Evolutionary conservation across 176 grass and related monocot genomes (phyloP).

Genomic region (Coix lacrymajobi): DNA sequence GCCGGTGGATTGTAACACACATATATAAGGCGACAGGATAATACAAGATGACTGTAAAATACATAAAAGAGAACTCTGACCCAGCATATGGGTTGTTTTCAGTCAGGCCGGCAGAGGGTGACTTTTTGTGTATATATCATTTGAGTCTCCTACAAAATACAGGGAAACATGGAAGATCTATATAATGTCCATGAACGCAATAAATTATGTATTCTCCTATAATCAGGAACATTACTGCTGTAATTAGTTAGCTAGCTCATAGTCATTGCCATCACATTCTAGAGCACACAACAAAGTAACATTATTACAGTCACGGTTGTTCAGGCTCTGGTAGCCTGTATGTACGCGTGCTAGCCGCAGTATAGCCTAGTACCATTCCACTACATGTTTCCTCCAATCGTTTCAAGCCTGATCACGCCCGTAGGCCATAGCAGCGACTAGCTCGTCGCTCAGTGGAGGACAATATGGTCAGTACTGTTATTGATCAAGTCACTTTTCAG

Average conservation of each 20-base stretch:
- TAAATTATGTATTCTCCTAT: neutral
- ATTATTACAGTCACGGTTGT: constrained; percentile 1
- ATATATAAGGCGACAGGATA: neutral
- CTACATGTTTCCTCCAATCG: constrained; percentile 7
- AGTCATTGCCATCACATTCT: neutral
- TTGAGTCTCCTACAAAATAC: neutral
- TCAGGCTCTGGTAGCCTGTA: neutral
- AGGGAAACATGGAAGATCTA: neutral
- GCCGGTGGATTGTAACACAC: neutral
- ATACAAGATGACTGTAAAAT: neutral
- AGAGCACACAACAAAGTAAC: neutral
- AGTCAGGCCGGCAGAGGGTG: neutral
- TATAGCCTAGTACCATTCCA: neutral
- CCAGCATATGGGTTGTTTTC: neutral
- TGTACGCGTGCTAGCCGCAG: neutral
- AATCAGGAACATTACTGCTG: neutral
- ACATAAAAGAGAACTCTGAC: neutral
- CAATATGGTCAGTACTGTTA: constrained; percentile 27
- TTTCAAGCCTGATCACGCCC: neutral
- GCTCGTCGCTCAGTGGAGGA: constrained; percentile 31
- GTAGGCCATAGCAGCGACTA: neutral
- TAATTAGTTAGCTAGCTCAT: neutral
- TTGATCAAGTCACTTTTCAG: constrained; percentile 28
- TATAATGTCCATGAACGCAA: constrained; percentile 2
- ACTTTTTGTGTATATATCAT: neutral